phyloP scores from a whole-genome alignment of 352 stramenopile genomes.

The Plasmopara halstedii region DNA sequence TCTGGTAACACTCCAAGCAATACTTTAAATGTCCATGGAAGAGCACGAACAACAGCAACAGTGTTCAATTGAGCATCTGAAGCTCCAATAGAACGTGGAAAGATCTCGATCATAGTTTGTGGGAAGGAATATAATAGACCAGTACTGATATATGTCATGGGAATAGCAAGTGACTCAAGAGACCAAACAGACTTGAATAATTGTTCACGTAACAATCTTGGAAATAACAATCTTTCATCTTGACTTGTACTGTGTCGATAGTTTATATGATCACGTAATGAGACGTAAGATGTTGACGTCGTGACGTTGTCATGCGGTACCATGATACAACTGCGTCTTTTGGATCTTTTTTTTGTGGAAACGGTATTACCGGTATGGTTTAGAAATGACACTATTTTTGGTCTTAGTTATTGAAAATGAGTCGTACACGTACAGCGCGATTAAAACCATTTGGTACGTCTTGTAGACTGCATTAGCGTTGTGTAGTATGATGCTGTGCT shows the following conservation, averaged over 20 bases:
- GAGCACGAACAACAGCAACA: conserved; percentile 47
- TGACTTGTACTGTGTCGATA: conserved; percentile 14
- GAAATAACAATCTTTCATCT: conserved; percentile 17
- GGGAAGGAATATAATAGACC: conserved; percentile 62
- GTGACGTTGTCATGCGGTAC: too few species aligned
- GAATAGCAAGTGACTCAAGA: conserved; percentile 48
- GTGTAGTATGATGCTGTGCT: too few species aligned
- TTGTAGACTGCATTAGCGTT: too few species aligned
- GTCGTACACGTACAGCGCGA: conserved; percentile 1
- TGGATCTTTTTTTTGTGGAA: too few species aligned
- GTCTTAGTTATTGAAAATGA: conserved; percentile 4
- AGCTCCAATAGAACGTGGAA: conserved; percentile 47
- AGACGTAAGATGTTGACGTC: too few species aligned
- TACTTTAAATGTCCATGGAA: conserved; percentile 79
- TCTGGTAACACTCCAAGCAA: conserved; percentile 67
- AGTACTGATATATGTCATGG: conserved; percentile 72
- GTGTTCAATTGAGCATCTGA: conserved; percentile 70
- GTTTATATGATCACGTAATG: conserved; percentile 18
- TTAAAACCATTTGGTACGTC: conserved; percentile 24
- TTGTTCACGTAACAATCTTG: conserved; percentile 12
- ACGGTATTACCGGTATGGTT: too few species aligned
- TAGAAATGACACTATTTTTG: too few species aligned
- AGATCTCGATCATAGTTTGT: conserved; percentile 69
- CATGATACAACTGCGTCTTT: too few species aligned
- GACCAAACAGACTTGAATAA: conserved; percentile 41